phyloP scores from a whole-genome alignment of 495 filamentous ascomycete species.

The Bathelium albidoporum region DNA sequence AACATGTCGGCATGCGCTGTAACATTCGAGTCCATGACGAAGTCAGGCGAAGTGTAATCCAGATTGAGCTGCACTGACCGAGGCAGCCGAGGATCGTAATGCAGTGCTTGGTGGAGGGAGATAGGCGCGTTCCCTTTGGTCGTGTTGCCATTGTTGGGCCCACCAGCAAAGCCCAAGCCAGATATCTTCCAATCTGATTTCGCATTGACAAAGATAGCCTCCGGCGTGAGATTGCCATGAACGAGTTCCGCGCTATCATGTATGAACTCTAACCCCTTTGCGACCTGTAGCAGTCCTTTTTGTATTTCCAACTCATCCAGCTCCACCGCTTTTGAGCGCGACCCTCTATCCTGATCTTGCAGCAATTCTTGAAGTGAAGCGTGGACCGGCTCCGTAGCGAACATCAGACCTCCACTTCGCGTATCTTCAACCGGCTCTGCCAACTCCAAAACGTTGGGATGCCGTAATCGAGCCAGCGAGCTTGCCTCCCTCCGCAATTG shows the following conservation, averaged over 20 bases:
- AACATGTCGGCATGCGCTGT: constrained; percentile 79
- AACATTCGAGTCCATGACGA: constrained; percentile 77
- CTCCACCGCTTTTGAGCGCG: constrained; percentile 78
- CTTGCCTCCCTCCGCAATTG: constrained; percentile 83
- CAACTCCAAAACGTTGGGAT: constrained; percentile 85
- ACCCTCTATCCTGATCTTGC: constrained; percentile 74
- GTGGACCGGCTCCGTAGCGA: constrained; percentile 84
- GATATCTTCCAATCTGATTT: constrained; percentile 99
- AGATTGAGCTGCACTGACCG: constrained; percentile 75
- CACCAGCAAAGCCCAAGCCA: constrained; percentile 79
- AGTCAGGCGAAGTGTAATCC: constrained; percentile 90
- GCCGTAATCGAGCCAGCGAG: constrained; percentile 72
- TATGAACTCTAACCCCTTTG: constrained; percentile 89
- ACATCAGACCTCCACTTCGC: constrained; percentile 80
- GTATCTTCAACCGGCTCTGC: constrained; percentile 94
- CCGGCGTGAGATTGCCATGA: constrained; percentile 88
- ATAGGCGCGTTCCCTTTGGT: constrained; percentile 62
- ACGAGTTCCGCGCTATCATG: constrained; percentile 93
- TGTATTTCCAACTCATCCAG: constrained; percentile 97
- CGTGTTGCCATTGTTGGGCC: constrained; percentile 57
- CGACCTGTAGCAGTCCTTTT: constrained; percentile 85
- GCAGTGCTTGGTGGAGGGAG: constrained; percentile 70
- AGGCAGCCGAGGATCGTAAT: constrained; percentile 76
- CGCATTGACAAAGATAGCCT: constrained; percentile 87
- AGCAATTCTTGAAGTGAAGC: constrained; percentile 75